Evolutionary conservation across 306 rosid genomes (phyloP).

Genomic region (Aeschynomene evenia): DNA sequence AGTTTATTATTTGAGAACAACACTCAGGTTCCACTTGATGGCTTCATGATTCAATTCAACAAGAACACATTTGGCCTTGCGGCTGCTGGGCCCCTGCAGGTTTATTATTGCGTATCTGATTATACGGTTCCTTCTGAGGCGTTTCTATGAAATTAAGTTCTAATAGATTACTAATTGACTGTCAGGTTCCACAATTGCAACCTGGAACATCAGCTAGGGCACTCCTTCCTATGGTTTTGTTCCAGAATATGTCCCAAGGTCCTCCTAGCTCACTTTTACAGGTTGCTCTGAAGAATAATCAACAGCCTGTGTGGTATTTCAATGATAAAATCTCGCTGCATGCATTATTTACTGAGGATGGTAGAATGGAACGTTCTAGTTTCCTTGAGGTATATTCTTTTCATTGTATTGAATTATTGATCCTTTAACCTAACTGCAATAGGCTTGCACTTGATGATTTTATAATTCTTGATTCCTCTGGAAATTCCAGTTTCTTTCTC

Average conservation of each 20-base stretch:
- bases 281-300: constrained; percentile 87
- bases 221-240: constrained; percentile 88
- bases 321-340: constrained; percentile 75
- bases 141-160: constrained; percentile 18
- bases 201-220: constrained; percentile 69
- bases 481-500: no score
- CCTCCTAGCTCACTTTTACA: constrained; percentile 91
- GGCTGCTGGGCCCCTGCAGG: constrained; percentile 91
- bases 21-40: constrained; percentile 77
- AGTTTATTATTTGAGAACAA: constrained; percentile 80
- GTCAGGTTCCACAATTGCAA: constrained; percentile 77
- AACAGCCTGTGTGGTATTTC: constrained; percentile 96
- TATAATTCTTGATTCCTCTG: not conserved
- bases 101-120: constrained; percentile 31
- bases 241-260: constrained; percentile 95
- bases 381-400: constrained; percentile 80
- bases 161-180: constrained; percentile 27
- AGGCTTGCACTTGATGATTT: constrained; percentile 2
- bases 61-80: constrained; percentile 96
- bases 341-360: constrained; percentile 84
- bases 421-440: not conserved
- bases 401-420: not conserved
- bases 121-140: not conserved
- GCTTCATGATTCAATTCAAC: constrained; percentile 99
- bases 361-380: constrained; percentile 87